Percentiles rank a stretch among this genome's conserved stretches.
These are phyloP conservation scores for Periconia macrospinosa DNA, from an alignment of 2,329 filamentous ascomycete species.

Conservation along the genomic window DNA sequence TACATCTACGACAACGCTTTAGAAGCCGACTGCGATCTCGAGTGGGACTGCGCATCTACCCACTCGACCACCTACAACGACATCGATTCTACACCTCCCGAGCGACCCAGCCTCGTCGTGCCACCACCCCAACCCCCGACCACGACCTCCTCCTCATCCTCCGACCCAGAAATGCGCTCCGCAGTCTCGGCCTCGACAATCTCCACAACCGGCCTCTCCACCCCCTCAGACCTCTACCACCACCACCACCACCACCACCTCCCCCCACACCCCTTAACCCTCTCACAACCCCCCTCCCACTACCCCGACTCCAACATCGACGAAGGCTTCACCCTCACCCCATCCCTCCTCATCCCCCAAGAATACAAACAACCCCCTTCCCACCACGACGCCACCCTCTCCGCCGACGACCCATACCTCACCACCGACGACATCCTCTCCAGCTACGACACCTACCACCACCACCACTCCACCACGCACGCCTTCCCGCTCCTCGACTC, in stretches of 20 bases:
- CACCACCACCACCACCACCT: conserved; percentile 4
- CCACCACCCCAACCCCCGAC: conserved; percentile 5
- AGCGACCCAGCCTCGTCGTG: conserved; percentile 28
- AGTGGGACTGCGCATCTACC: conserved; percentile 52
- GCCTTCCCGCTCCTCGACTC: conserved; percentile 48
- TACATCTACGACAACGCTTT: conserved; percentile 64
- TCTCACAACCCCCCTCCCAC: conserved; percentile 7
- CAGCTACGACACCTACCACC: conserved; percentile 4
- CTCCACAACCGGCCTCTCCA: conserved; percentile 27
- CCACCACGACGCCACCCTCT: conserved; percentile 46
- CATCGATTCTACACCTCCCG: conserved; percentile 19
- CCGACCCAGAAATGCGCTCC: conserved; percentile 39
- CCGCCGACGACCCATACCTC: conserved; percentile 33
- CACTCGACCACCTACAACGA: conserved; percentile 1
- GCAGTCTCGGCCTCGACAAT: conserved; percentile 37
- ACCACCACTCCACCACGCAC: too few species aligned
- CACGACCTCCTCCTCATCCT: too few species aligned
- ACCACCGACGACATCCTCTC: conserved; percentile 2
- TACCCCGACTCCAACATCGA: not conserved
- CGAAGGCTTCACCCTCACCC: conserved; percentile 43
- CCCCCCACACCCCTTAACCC: conserved; percentile 2
- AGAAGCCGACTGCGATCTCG: conserved; percentile 63
- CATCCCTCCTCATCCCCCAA: conserved; percentile 37
- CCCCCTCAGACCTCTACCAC: conserved; percentile 28
- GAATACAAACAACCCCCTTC: conserved; percentile 37